Conservation (phyloP, 169 alveolate genomes). For the Eimeria acervulina region DNA sequence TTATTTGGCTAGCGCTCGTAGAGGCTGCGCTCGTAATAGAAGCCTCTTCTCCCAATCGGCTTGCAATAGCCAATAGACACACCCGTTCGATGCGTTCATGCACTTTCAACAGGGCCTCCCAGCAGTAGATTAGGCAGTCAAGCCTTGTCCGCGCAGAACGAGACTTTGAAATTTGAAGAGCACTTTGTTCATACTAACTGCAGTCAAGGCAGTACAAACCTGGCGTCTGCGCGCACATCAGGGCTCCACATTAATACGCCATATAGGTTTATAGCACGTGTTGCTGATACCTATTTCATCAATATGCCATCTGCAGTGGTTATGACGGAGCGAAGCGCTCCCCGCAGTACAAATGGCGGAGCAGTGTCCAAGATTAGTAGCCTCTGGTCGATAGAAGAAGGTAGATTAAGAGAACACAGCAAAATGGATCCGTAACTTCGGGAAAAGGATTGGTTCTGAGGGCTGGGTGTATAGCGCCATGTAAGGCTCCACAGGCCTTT, state of each 20-base stretch:
- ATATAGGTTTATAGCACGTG: not conserved
- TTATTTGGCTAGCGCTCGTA: not conserved
- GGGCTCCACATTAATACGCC: not conserved
- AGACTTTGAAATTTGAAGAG: not conserved
- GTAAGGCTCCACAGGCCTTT: not conserved
- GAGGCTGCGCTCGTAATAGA: not conserved
- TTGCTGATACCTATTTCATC: not conserved
- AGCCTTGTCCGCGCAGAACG: not conserved
- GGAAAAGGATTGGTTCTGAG: too few species aligned
- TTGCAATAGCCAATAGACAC: not conserved
- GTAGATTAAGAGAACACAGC: too few species aligned
- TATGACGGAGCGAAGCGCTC: not conserved
- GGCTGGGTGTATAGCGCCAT: too few species aligned
- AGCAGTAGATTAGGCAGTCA: not conserved
- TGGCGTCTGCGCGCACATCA: not conserved
- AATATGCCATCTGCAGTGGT: not conserved
- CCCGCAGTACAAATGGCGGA: not conserved
- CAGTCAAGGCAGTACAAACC: not conserved
- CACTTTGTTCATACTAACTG: not conserved
- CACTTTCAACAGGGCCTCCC: not conserved
- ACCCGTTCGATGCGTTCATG: not conserved
- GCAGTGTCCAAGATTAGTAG: too few species aligned
- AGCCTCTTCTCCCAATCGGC: not conserved
- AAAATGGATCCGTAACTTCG: too few species aligned
- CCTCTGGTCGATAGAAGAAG: too few species aligned